Percentiles rank a stretch among this genome's conserved stretches.
Evolutionary conservation across 495 filamentous ascomycete genomes (phyloP).

Genomic region (Cryomyces minteri): DNA sequence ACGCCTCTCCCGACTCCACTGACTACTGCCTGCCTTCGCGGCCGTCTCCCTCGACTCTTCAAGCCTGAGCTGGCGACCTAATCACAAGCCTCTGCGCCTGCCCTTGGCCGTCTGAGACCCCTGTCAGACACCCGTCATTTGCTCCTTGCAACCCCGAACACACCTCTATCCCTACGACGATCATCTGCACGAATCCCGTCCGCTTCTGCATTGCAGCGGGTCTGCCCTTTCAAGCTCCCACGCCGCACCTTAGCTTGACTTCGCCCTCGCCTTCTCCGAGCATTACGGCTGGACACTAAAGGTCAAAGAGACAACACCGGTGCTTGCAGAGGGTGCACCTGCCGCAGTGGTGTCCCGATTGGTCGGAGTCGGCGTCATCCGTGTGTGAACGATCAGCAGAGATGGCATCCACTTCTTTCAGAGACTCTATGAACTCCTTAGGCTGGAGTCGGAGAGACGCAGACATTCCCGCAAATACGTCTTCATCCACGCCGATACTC

Average conservation of each 20-base stretch:
- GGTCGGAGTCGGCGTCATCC: too few relatives aligned
- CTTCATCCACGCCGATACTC: constrained; percentile 51
- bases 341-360: too few relatives aligned
- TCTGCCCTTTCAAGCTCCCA: not conserved
- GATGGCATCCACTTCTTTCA: constrained; percentile 85
- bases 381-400: not conserved
- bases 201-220: constrained; percentile 7
- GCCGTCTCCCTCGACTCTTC: too few relatives aligned
- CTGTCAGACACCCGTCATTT: constrained; percentile 34
- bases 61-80: not conserved
- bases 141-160: constrained; percentile 20
- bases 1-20: too few relatives aligned
- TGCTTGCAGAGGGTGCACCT: too few relatives aligned
- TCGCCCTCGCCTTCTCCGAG: too few relatives aligned
- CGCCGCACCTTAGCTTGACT: not conserved
- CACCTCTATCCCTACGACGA: constrained; percentile 22
- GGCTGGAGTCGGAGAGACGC: constrained; percentile 83
- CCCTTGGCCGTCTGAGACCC: constrained; percentile 10
- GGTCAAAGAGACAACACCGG: too few relatives aligned
- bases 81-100: constrained; percentile 17
- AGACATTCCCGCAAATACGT: constrained; percentile 62
- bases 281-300: too few relatives aligned
- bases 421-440: constrained; percentile 83
- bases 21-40: too few relatives aligned
- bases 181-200: constrained; percentile 37